Evolutionary conservation across 139 green algal genomes (phyloP).

Genomic region (Choricystis sp.): DNA sequence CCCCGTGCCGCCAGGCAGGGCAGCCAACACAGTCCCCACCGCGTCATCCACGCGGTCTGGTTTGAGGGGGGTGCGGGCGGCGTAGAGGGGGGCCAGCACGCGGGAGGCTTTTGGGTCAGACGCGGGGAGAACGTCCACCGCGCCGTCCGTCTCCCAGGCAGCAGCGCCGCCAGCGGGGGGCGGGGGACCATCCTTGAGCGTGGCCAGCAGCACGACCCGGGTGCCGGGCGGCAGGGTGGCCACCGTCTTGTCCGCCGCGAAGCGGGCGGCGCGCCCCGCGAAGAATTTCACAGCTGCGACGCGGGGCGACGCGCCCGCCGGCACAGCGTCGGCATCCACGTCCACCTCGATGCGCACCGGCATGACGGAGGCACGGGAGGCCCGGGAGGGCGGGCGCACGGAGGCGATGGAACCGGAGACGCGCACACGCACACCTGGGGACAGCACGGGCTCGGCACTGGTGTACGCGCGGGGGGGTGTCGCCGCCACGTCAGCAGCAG

Average conservation of each 20-base stretch:
- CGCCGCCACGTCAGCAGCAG: not conserved
- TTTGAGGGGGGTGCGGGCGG: slow-evolving; percentile 2
- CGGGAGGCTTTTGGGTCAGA: too few species aligned
- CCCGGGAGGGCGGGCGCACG: not conserved
- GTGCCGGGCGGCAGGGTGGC: not conserved
- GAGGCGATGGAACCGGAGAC: not conserved
- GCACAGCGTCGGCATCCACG: too few species aligned
- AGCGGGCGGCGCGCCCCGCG: too few species aligned
- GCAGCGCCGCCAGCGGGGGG: too few species aligned
- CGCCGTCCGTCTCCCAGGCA: too few species aligned
- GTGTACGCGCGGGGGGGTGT: not conserved
- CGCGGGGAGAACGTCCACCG: slow-evolving; percentile 1
- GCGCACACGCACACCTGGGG: not conserved
- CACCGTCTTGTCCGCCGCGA: not conserved
- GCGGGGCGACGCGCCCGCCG: too few species aligned
- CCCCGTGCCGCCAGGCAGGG: not conserved
- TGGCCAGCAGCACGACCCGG: not conserved
- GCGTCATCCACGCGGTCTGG: not conserved
- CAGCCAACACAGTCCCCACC: not conserved
- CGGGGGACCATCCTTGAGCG: too few species aligned
- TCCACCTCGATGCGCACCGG: not conserved
- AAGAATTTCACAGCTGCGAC: not conserved
- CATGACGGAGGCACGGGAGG: not conserved
- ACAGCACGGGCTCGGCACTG: not conserved
- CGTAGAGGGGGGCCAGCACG: too few species aligned